These are phyloP conservation scores for Camellia japonica DNA, from an alignment of 148 eudicot species.

Conservation along the genomic window DNA sequence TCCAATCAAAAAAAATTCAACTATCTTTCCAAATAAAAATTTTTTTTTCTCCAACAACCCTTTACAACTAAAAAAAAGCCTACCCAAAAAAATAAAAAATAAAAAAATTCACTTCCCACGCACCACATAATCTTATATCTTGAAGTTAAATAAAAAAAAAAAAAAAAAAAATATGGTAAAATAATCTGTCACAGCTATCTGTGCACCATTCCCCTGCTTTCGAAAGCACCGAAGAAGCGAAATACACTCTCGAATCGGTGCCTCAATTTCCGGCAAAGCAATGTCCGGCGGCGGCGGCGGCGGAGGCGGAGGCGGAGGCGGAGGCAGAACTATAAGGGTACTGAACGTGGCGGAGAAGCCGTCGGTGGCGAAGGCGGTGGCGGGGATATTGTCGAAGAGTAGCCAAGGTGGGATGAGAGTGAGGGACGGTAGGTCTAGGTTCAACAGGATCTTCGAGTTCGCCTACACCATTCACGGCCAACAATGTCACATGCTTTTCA, in stretches of 20 bases:
- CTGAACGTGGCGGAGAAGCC: conserved; percentile 98
- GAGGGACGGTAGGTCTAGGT: conserved; percentile 81
- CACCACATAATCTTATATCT: too few species aligned
- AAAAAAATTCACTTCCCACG: too few species aligned
- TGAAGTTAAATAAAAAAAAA: too few species aligned
- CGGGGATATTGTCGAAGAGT: conserved; percentile 60
- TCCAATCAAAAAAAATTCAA: too few species aligned
- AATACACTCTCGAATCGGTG: background rate
- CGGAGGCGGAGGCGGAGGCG: background rate
- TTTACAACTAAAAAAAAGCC: too few species aligned
- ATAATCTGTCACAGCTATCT: too few species aligned
- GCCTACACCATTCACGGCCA: conserved; percentile 58
- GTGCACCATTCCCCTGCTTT: too few species aligned
- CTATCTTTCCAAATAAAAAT: too few species aligned
- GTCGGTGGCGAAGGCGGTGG: conserved; percentile 86
- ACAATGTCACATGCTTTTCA: conserved; percentile 73
- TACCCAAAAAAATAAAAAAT: too few species aligned
- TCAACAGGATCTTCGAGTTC: conserved; percentile 87
- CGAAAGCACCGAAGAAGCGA: too few species aligned
- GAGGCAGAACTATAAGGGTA: conserved; percentile 51
- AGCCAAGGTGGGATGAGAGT: conserved; percentile 31
- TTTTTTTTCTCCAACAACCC: too few species aligned
- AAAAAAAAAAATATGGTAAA: too few species aligned
- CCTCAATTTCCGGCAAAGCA: background rate
- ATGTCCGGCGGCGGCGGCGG: conserved; percentile 16